Evolutionary conservation across 495 filamentous ascomycete genomes (phyloP), one percentile per base, ranked within the genome.

Genomic region (Annulohypoxylon nitens): DNA sequence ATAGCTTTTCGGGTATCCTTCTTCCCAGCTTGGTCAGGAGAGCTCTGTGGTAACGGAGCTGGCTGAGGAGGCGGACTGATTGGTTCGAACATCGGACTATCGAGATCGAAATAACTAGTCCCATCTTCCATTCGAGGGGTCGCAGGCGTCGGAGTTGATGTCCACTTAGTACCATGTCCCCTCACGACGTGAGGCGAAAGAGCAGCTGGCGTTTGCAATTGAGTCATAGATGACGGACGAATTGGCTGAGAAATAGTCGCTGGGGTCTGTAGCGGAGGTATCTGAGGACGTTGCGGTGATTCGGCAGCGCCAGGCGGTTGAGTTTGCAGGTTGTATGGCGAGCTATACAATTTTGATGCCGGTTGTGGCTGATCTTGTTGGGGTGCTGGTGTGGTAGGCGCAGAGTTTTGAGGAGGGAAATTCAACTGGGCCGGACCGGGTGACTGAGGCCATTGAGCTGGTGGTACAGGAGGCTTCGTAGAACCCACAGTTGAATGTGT

Each of bases 91-190:
- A 75, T 77, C 0, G 86, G 86, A 54, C 81, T 83, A 37, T 78
- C 71, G 37, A 79, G 45, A 26, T 80, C 76, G 64, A 79, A 70
- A 67, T 77, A 74, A 45, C 72, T 39, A 55, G 64, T 62, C 33
- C 65, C 75, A 37, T 76, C 73, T 12, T 71, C 74, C 41, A 74
- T 37, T 0, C 79, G 79, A 0, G 86, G 86, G 18, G 85, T 88
- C 16, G 86, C 83, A 3, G 84, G 81, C 0, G 83, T 85, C 14
- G 83, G 75, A 0, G 68, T 78, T 20, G 80, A 77, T 4, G 75
- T 80, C 86, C 86, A 88, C 72, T 82, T 84, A 1, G 86, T 88
- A 12, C 80, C 83, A 57, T 78, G 82, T 1, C 84, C 85, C 11
- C 75, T 81, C n/a, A 70, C 65, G 26, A 75, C 61, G 54, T 72